Conservation (phyloP, 2,329 filamentous ascomycete genomes). For the Paraphaeosphaeria minitans region DNA sequence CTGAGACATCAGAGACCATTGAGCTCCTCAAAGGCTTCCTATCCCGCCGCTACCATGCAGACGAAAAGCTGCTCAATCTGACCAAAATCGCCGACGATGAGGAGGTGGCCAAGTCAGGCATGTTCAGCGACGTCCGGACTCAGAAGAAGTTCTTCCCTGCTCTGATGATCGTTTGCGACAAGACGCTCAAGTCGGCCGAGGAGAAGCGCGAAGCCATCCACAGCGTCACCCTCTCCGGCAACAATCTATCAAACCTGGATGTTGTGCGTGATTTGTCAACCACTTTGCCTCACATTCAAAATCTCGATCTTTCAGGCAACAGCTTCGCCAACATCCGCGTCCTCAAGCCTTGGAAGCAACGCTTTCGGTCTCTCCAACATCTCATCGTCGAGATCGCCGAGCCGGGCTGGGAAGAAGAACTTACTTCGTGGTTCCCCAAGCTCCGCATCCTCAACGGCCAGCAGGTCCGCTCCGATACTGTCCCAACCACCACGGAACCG, state of each 20-base stretch:
- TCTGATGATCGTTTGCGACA: constrained; percentile 83
- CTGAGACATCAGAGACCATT: constrained; percentile 47
- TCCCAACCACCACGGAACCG: constrained; percentile 40
- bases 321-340: constrained; percentile 70
- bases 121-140: constrained; percentile 72
- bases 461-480: constrained; percentile 73
- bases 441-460: constrained; percentile 77
- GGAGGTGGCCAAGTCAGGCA: constrained; percentile 72
- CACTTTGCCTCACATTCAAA: constrained; percentile 83
- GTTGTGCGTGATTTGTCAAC: constrained; percentile 76
- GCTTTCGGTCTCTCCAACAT: constrained; percentile 79
- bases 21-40: constrained; percentile 73
- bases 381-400: constrained; percentile 66
- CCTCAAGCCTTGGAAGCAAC: constrained; percentile 76
- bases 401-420: constrained; percentile 64
- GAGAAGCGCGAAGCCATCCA: constrained; percentile 79
- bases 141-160: constrained; percentile 90
- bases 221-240: constrained; percentile 81
- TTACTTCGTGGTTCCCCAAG: constrained; percentile 82
- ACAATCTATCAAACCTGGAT: constrained; percentile 73
- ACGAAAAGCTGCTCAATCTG: constrained; percentile 78
- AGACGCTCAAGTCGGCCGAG: constrained; percentile 72
- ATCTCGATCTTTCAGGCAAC: constrained; percentile 88
- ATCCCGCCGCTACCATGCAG: constrained; percentile 71
- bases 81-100: constrained; percentile 76